Base-by-base conservation (phyloP, 2,329 filamentous ascomycete genomes). In the Diaporthe amygdali region DNA sequence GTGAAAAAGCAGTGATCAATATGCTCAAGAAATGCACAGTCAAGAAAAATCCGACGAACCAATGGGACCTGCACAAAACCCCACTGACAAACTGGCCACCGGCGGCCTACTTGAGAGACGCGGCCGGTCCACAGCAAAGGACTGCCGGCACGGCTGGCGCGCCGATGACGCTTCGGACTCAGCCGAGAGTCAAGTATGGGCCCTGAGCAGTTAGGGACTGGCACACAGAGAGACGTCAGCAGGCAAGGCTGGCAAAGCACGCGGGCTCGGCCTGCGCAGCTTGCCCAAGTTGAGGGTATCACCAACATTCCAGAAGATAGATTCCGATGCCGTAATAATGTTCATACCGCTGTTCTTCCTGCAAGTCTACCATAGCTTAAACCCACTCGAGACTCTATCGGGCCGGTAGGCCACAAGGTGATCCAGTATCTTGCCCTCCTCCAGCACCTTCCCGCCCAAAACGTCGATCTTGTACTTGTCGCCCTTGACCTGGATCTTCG, bases 351-450 rank as follows among this genome's bases (percentile, higher is more conserved):
- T 39, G 34, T 59, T 59, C 17, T 68, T 32, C n/a, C 34, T 37
- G 30, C 14, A 39, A 49, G 17, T 15, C 17, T 32, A 59, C 22
- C 41, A 47, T 6, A 25, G 25, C 17, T 41, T 7, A 51, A 17
- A 17, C 44, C 22, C 52, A 3, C 30, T 49, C 15, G 41, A 68
- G 17, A 73, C 44, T 27, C 59, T 67, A 20, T 73, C 55, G 2
- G 70, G 72, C 15, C 61, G 66, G 37, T 46, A 74, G 77, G 72
- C 72, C 39, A 88, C 83, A 47, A 92, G 76, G 73, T 86, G 84
- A 79, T 92, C 90, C 67, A 92, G 77, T 4, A 88, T 88, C 68
- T 82, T 84, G 52, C 91, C 91, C 5, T 86, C 83, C 49, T 92
- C 90, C 61, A 91, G 82, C 27, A 87, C 87, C 82, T 88, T 90